Percentiles rank a stretch among this genome's conserved stretches.
Evolutionary conservation across 2,329 filamentous ascomycete species (phyloP).

Genomic region (Rhinocladiella mackenziei): DNA sequence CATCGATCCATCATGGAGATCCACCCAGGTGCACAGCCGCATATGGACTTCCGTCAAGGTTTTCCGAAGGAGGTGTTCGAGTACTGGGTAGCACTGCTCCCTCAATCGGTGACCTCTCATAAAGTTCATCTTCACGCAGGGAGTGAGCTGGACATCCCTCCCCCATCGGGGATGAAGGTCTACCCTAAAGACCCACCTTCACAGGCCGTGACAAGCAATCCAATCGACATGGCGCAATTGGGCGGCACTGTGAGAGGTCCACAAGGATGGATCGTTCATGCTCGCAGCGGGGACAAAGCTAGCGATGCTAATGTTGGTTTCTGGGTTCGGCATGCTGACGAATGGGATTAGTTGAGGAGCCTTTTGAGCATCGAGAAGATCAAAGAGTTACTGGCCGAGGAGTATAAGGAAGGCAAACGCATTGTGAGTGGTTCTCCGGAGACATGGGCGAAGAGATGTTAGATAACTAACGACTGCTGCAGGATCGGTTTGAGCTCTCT

Average conservation of each 20-base stretch:
- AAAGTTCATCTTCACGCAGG: constrained; percentile 26
- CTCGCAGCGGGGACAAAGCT: constrained; percentile 43
- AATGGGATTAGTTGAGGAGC: constrained; percentile 43
- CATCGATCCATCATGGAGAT: constrained; percentile 8
- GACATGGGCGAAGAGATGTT: too few relatives aligned
- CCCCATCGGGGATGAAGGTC: constrained; percentile 23
- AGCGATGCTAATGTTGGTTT: constrained; percentile 46
- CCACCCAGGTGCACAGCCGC: constrained; percentile 22
- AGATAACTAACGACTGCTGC: too few relatives aligned
- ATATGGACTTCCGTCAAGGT: constrained; percentile 22
- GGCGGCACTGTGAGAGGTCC: constrained; percentile 30
- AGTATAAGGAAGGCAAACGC: constrained; percentile 16
- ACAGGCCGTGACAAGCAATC: constrained; percentile 24
- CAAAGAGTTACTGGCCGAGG: constrained; percentile 14
- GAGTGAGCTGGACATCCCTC: constrained; percentile 25
- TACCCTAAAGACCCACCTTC: too few relatives aligned
- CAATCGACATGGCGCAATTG: constrained; percentile 24
- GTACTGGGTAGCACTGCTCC: constrained; percentile 32
- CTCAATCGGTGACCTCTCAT: constrained; percentile 32
- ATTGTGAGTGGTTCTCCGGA: too few relatives aligned
- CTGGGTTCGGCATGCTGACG: constrained; percentile 42
- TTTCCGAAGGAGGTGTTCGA: constrained; percentile 26
- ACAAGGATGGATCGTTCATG: constrained; percentile 37
- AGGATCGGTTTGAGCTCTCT: too few relatives aligned
- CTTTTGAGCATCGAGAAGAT: constrained; percentile 17